phyloP scores from a whole-genome alignment of 495 filamentous ascomycete genomes.

The Trichoderma virens region DNA sequence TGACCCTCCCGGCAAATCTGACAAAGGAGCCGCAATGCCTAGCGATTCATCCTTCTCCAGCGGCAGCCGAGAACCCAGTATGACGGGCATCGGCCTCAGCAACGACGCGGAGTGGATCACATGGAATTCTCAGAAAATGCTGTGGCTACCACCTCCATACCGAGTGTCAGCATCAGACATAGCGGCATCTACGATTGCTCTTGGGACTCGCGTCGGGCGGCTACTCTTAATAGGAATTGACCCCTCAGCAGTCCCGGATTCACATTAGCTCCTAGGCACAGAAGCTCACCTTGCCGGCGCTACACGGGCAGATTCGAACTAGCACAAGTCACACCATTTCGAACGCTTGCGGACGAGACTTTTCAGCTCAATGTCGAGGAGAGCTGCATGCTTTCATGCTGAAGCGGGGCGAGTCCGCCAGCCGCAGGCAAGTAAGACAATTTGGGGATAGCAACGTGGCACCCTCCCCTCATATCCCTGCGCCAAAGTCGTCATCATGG shows the following conservation, averaged over 20 bases:
- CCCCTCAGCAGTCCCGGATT: too few relatives aligned
- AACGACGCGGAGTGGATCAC: not conserved
- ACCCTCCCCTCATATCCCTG: not conserved
- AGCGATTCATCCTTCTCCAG: too few relatives aligned
- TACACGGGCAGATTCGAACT: too few relatives aligned
- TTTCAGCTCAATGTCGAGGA: not conserved
- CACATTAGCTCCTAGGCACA: too few relatives aligned
- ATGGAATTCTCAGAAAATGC: not conserved
- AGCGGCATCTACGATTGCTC: not conserved
- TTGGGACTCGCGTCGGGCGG: not conserved
- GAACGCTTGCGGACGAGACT: too few relatives aligned
- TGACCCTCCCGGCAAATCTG: not conserved
- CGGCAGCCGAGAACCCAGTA: not conserved
- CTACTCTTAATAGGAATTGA: not conserved
- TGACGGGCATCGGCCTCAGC: not conserved
- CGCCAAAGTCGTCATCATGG: not conserved
- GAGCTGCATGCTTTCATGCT: not conserved
- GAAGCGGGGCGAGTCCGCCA: not conserved
- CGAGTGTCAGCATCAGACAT: not conserved
- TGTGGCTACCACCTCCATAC: not conserved
- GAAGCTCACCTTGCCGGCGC: too few relatives aligned
- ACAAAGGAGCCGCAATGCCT: not conserved
- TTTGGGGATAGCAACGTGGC: constrained; percentile 5
- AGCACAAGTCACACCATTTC: too few relatives aligned
- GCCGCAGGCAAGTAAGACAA: not conserved